These are phyloP conservation scores for Chrysoporthe deuterocubensis DNA, from an alignment of 2,329 filamentous ascomycete species.

Conservation along the genomic window DNA sequence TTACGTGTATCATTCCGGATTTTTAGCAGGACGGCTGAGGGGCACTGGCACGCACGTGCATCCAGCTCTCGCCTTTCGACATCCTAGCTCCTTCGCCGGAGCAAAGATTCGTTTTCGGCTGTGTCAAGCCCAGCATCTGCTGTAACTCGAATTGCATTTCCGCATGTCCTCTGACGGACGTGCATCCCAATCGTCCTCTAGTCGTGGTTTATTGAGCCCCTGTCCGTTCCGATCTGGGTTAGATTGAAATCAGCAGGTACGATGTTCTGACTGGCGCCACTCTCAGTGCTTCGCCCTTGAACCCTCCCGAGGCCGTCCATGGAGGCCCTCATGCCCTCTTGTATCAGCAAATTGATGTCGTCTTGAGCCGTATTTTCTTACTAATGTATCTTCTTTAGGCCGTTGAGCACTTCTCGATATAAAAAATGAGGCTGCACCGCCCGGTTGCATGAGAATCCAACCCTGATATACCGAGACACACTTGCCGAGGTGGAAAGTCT, in stretches of 20 bases:
- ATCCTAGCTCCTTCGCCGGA: slow-evolving; percentile 10
- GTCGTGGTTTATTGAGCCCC: slow-evolving; percentile 12
- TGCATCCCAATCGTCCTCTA: neutral
- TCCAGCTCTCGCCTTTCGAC: slow-evolving; percentile 1
- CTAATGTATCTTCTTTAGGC: slow-evolving; percentile 16
- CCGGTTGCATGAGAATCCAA: slow-evolving; percentile 23
- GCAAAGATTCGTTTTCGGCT: slow-evolving; percentile 8
- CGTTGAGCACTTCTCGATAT: slow-evolving; percentile 15
- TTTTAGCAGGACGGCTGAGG: slow-evolving; percentile 14
- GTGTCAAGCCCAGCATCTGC: slow-evolving; percentile 5
- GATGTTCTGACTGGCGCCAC: slow-evolving; percentile 23
- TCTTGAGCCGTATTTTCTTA: slow-evolving; percentile 1
- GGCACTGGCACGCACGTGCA: slow-evolving; percentile 14
- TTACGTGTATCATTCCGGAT: slow-evolving; percentile 5
- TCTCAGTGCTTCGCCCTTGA: slow-evolving; percentile 20
- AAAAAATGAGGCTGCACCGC: slow-evolving; percentile 24
- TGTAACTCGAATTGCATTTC: neutral
- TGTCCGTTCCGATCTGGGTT: slow-evolving; percentile 11
- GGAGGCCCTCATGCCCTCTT: slow-evolving; percentile 16
- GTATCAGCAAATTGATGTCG: slow-evolving; percentile 18
- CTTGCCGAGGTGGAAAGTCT: neutral
- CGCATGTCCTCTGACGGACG: slow-evolving; percentile 4
- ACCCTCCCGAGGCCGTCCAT: neutral
- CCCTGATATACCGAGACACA: slow-evolving; percentile 4
- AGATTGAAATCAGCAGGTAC: slow-evolving; percentile 25